phyloP scores from a whole-genome alignment of 2,329 filamentous ascomycete species.

The Fusarium sp. region DNA sequence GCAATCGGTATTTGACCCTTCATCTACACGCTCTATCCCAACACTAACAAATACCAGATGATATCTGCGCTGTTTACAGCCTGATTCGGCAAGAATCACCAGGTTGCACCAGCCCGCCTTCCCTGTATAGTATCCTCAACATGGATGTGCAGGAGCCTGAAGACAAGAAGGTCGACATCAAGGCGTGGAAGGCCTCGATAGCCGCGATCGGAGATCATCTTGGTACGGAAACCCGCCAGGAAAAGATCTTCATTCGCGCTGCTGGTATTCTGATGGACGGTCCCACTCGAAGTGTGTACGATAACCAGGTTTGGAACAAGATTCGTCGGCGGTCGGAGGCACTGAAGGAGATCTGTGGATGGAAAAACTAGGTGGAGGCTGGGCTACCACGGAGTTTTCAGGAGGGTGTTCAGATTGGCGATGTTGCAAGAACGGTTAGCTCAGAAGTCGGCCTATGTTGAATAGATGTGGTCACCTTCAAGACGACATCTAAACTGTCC shows the following conservation, averaged over 20 bases:
- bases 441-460: not conserved
- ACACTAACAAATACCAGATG: not conserved
- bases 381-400: accelerated
- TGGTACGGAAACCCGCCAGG: not conserved
- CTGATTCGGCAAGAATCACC: not conserved
- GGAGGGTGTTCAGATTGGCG: not conserved
- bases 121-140: not conserved
- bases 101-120: not conserved
- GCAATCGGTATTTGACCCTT: not conserved
- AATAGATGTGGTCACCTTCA: not conserved
- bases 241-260: not conserved
- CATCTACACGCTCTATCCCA: not conserved
- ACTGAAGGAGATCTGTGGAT: not conserved
- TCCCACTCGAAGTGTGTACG: not conserved
- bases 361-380: not conserved
- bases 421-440: not conserved
- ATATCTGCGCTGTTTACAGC: accelerated
- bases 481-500: not conserved
- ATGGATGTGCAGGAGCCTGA: not conserved
- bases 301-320: not conserved
- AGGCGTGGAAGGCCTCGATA: not conserved
- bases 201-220: not conserved
- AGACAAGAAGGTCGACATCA: not conserved
- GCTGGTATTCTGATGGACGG: not conserved
- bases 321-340: not conserved